These are phyloP conservation scores for Coniochaeta hoffmannii DNA, from an alignment of 2,329 filamentous ascomycete species.

Conservation along the genomic window DNA sequence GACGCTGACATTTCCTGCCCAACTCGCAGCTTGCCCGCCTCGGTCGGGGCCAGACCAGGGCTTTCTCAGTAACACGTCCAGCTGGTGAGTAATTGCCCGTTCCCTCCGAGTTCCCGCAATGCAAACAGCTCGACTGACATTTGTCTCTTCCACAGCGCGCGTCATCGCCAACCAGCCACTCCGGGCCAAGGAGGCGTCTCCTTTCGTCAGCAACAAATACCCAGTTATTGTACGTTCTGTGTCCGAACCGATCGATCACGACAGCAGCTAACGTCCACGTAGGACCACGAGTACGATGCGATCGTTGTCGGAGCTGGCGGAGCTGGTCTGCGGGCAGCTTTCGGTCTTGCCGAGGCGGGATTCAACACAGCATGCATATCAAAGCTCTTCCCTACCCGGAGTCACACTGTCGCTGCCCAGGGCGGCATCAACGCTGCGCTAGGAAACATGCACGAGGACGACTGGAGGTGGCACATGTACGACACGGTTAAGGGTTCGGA, in stretches of 20 bases:
- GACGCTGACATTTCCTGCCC: neutral
- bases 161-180: slow-evolving; percentile 82
- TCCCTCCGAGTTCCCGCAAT: neutral
- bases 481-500: slow-evolving; percentile 97
- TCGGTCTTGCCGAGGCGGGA: slow-evolving; percentile 79
- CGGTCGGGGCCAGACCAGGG: slow-evolving; percentile 58
- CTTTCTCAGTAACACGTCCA: slow-evolving; percentile 81
- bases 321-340: slow-evolving; percentile 73
- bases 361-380: slow-evolving; percentile 86
- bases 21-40: slow-evolving; percentile 54
- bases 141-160: slow-evolving; percentile 47
- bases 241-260: neutral
- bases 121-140: slow-evolving; percentile 5
- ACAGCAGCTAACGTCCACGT: slow-evolving; percentile 5
- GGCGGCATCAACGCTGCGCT: slow-evolving; percentile 84
- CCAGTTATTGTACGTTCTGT: slow-evolving; percentile 71
- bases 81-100: slow-evolving; percentile 49
- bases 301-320: slow-evolving; percentile 85
- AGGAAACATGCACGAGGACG: slow-evolving; percentile 95
- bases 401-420: slow-evolving; percentile 74
- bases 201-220: slow-evolving; percentile 83
- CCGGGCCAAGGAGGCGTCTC: slow-evolving; percentile 86
- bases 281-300: slow-evolving; percentile 98
- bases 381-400: slow-evolving; percentile 80
- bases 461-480: slow-evolving; percentile 99